Evolutionary conservation across 352 stramenopile species (phyloP).

Genomic region (Phytophthora meadii): DNA sequence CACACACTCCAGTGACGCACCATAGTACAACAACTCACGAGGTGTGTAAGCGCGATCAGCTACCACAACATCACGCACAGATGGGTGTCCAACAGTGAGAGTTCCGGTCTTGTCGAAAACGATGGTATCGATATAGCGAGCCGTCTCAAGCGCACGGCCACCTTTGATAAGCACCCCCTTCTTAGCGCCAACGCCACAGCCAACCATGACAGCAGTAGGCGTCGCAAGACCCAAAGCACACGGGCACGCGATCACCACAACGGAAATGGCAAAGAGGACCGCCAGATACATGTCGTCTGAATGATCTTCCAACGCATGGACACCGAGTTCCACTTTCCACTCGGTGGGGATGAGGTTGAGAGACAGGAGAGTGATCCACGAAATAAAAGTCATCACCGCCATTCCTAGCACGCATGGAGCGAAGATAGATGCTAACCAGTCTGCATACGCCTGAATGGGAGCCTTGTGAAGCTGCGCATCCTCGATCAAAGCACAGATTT

Average conservation of each 20-base stretch:
- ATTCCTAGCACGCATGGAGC: slow-evolving; percentile 29
- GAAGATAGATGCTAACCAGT: slow-evolving; percentile 46
- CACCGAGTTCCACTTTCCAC: slow-evolving; percentile 29
- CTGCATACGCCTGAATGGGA: slow-evolving; percentile 88
- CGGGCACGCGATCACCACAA: slow-evolving; percentile 90
- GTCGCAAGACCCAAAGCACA: slow-evolving; percentile 87
- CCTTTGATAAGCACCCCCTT: slow-evolving; percentile 92
- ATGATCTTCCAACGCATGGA: slow-evolving; percentile 52
- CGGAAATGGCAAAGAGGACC: slow-evolving; percentile 87
- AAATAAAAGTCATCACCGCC: slow-evolving; percentile 25
- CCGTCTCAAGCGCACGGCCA: slow-evolving; percentile 78
- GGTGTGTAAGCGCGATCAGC: slow-evolving; percentile 67
- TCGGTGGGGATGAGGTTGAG: slow-evolving; percentile 15
- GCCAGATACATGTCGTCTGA: slow-evolving; percentile 75
- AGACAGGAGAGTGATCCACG: slow-evolving; percentile 27
- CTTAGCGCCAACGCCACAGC: slow-evolving; percentile 86
- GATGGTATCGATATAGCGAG: slow-evolving; percentile 85
- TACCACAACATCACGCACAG: slow-evolving; percentile 81
- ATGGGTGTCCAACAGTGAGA: slow-evolving; percentile 86
- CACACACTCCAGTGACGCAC: slow-evolving; percentile 78
- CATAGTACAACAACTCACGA: slow-evolving; percentile 82
- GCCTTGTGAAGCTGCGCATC: slow-evolving; percentile 89
- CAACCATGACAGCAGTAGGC: slow-evolving; percentile 90
- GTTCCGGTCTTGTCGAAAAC: slow-evolving; percentile 96
- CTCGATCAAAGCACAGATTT: slow-evolving; percentile 88